Evolutionary conservation across 1,284 basidiomycete species (phyloP), one percentile per base, ranked within the genome.

Genomic region (Trichosporon sp.): DNA sequence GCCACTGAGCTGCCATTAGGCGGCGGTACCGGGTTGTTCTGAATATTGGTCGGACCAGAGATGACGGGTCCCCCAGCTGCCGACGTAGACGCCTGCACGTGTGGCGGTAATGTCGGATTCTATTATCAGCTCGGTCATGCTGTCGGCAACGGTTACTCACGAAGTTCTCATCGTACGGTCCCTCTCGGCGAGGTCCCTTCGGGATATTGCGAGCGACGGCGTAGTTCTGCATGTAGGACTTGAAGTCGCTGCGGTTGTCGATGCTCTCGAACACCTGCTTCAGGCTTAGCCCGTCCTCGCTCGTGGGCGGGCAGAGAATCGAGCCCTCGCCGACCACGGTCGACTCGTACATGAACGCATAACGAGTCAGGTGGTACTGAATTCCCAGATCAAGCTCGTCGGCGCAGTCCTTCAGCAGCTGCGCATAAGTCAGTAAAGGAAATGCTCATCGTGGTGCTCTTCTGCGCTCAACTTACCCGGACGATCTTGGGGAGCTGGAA

Each of bases 351-450:
- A 98, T 81, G 81, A 93, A 97, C 0, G 94, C 92, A 78, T 96
- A 99, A 74, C 95, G 86, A 1, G 92, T 89, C 49, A 99, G 84
- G 80, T 99, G 95, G 79, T 97, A 99, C 79, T 99, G 95, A 11
- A 91, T 92, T 14, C 95, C 96, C 49, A 97, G 84, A 78, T 99
- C 96, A 65, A 98, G 89, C 80, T 99, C 96, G 73, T 98, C 95
- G 11, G 91, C 87, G 70, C 91, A 91, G 77, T 98, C 95, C 79
- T 98, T 98, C 64, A 99, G 83, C n/a, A 90, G 85, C 92, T 95
- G 72, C 8, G 23, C 58, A 32, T 54, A 52, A 54, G 33, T 60
- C 9, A 31, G 25, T 13, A 3, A 10, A 25, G n/a, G n/a, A n/a
- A n/a, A 6, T 37, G 36, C 40, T 40, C n/a, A 23, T 19, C 7